Evolutionary conservation across 1,284 basidiomycete species (phyloP).

Genomic region (Vanrija sp.): DNA sequence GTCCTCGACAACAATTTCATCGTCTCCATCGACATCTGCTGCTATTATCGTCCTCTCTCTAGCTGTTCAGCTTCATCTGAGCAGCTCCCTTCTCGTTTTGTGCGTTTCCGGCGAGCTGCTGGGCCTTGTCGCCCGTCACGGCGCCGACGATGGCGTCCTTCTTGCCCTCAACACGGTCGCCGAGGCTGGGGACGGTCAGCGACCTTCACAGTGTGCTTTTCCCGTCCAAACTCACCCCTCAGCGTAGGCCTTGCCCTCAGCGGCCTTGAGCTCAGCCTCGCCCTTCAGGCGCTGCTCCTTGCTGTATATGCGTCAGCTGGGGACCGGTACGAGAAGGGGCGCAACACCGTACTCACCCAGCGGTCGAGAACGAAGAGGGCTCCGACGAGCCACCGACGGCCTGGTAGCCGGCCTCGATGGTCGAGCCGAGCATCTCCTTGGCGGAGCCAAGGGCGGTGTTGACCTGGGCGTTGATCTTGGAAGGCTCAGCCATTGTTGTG

Average conservation of each 20-base stretch:
- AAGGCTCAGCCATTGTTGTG: conserved; percentile 44
- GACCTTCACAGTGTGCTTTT: background rate
- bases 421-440: conserved; percentile 52
- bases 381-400: conserved; percentile 42
- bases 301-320: conserved; percentile 39
- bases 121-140: conserved; percentile 60
- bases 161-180: conserved; percentile 62
- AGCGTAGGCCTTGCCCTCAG: conserved; percentile 47
- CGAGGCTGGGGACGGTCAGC: conserved; percentile 24
- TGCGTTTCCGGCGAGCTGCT: conserved; percentile 57
- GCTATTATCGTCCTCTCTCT: too few relatives aligned
- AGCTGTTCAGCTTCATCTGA: conserved; percentile 45
- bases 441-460: conserved; percentile 45
- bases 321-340: background rate
- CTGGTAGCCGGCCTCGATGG: conserved; percentile 56
- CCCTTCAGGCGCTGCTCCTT: conserved; percentile 61
- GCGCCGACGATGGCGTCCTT: conserved; percentile 63
- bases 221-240: conserved; percentile 52
- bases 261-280: conserved; percentile 53
- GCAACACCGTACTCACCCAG: background rate
- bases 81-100: conserved; percentile 60
- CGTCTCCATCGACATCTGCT: background rate
- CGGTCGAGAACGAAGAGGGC: conserved; percentile 20
- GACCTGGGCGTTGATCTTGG: conserved; percentile 61
- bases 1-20: background rate